Percentiles rank a stretch among this genome's conserved stretches.
Conservation (phyloP, 2,329 filamentous ascomycete genomes). For the Fonsecaea multimorphosa region DNA sequence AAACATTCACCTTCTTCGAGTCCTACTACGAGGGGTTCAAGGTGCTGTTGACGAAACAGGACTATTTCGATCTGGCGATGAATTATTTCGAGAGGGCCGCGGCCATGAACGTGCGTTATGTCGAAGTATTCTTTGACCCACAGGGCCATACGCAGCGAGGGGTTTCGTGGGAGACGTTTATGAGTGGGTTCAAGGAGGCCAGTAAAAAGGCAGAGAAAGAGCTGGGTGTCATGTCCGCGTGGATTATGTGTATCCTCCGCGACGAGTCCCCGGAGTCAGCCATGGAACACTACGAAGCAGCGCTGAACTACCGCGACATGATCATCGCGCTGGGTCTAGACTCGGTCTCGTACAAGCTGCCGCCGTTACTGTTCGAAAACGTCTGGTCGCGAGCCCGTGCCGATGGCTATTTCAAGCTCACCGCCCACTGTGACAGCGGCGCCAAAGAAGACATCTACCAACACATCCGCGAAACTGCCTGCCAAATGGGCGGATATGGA, state of each 20-base stretch:
- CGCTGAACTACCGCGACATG: constrained; percentile 37
- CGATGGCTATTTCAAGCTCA: constrained; percentile 52
- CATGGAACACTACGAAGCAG: constrained; percentile 48
- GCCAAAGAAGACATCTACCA: constrained; percentile 53
- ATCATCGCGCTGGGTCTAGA: constrained; percentile 19
- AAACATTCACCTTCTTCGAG: constrained; percentile 39
- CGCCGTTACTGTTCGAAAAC: constrained; percentile 17
- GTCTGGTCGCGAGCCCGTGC: constrained; percentile 41
- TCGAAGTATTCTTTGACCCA: constrained; percentile 53
- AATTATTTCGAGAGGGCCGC: constrained; percentile 45
- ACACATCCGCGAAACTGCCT: constrained; percentile 50
- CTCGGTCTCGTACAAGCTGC: constrained; percentile 21
- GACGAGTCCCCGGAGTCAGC: constrained; percentile 49
- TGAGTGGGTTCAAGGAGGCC: constrained; percentile 47
- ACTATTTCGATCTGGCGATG: constrained; percentile 53
- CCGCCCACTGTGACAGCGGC: constrained; percentile 58
- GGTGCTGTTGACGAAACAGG: constrained; percentile 46
- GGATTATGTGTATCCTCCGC: constrained; percentile 55
- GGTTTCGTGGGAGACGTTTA: constrained; percentile 43
- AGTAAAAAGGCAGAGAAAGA: constrained; percentile 41
- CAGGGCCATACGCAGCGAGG: constrained; percentile 52
- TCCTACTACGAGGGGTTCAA: constrained; percentile 45
- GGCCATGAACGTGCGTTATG: constrained; percentile 50
- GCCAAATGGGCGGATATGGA: constrained; percentile 38
- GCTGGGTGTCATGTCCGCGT: constrained; percentile 43